Evolutionary conservation across 2,329 filamentous ascomycete species (phyloP).

Genomic region (Xylariaceae sp.): DNA sequence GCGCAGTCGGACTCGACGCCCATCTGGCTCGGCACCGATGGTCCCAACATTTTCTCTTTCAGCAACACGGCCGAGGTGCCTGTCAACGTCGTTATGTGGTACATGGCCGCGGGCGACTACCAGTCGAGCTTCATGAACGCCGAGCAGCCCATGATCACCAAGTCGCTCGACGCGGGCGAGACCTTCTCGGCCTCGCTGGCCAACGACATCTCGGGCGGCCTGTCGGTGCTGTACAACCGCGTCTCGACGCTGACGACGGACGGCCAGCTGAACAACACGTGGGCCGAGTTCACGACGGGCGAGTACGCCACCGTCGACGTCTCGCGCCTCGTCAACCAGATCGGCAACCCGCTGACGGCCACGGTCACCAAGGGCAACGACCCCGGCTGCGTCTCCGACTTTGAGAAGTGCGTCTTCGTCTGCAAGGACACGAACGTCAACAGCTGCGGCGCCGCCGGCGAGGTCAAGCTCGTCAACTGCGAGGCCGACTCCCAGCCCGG

Average conservation of each 20-base stretch:
- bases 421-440: constrained; percentile 25
- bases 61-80: constrained; percentile 17
- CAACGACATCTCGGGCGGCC: constrained; percentile 30
- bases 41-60: constrained; percentile 22
- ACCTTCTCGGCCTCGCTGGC: constrained; percentile 30
- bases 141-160: constrained; percentile 21
- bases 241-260: constrained; percentile 23
- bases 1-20: constrained; percentile 13
- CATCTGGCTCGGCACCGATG: constrained; percentile 25
- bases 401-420: constrained; percentile 34
- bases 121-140: not conserved
- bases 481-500: constrained; percentile 16
- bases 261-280: constrained; percentile 35
- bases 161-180: constrained; percentile 27
- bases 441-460: constrained; percentile 25
- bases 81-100: constrained; percentile 21
- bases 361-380: constrained; percentile 25
- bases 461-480: constrained; percentile 32
- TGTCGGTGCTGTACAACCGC: constrained; percentile 26
- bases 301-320: constrained; percentile 25
- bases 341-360: constrained; percentile 29
- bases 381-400: constrained; percentile 32
- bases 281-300: constrained; percentile 33
- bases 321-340: constrained; percentile 35
- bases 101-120: constrained; percentile 13